These are phyloP conservation scores for Hyphopichia wangnamkhiaoensis DNA, from an alignment of 1,139 yeast species.

Conservation along the genomic window DNA sequence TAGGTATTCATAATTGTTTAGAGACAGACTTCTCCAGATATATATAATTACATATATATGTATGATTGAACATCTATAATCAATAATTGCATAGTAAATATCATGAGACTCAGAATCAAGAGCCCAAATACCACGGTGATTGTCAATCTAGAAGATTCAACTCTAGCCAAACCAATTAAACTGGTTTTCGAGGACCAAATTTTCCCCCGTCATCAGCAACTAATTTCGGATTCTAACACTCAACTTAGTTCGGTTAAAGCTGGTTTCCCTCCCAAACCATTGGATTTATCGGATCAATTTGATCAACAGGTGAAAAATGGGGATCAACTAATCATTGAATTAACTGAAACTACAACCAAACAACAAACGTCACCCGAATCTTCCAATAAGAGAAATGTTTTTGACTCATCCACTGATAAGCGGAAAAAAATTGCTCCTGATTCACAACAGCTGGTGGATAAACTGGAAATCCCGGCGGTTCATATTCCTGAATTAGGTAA, in stretches of 20 bases:
- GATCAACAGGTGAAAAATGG: conserved; percentile 47
- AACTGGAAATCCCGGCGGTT: conserved; percentile 29
- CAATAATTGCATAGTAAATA: not conserved
- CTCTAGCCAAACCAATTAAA: not conserved
- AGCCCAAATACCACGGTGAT: conserved; percentile 18
- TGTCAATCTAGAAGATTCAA: conserved; percentile 14
- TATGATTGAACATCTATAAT: too few relatives aligned
- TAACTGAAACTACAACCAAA: conserved; percentile 6
- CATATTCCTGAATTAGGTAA: conserved; percentile 19
- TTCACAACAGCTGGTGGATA: not conserved
- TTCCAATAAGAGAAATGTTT: too few relatives aligned
- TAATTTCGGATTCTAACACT: conserved; percentile 14
- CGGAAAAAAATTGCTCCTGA: not conserved
- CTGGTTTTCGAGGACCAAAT: not conserved
- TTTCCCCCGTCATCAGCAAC: conserved; percentile 4
- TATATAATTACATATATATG: too few relatives aligned
- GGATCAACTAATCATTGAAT: conserved; percentile 52
- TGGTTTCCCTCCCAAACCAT: conserved; percentile 63
- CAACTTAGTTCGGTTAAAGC: conserved; percentile 30
- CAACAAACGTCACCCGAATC: conserved; percentile 2
- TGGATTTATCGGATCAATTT: conserved; percentile 33
- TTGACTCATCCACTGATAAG: not conserved
- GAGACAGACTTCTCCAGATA: too few relatives aligned
- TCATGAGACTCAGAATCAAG: conserved; percentile 27
- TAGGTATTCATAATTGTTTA: too few relatives aligned